Evolutionary conservation across 352 stramenopile genomes (phyloP).

Genomic region (Globisporangium nagaii): DNA sequence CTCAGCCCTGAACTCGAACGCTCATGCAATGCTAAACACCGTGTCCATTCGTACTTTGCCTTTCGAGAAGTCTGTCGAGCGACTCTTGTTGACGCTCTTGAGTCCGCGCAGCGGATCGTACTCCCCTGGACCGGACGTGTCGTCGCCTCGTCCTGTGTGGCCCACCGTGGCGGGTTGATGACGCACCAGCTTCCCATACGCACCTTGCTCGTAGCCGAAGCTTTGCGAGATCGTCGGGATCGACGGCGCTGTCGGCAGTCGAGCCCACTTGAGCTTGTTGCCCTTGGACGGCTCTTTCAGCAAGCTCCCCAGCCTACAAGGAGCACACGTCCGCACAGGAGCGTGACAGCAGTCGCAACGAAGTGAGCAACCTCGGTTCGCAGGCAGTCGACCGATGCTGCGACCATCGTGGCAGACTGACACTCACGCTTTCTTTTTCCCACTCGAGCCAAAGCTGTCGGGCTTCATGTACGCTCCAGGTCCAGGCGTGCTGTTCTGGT

Average conservation of each 20-base stretch:
- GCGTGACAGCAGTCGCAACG: too few relatives aligned
- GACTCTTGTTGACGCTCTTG: constrained; percentile 59
- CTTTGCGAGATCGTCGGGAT: constrained; percentile 70
- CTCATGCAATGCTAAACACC: too few relatives aligned
- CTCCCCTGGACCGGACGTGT: constrained; percentile 63
- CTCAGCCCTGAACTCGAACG: too few relatives aligned
- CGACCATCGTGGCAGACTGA: too few relatives aligned
- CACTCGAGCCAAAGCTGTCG: constrained; percentile 33
- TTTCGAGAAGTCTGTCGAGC: constrained; percentile 68
- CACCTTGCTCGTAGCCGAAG: constrained; percentile 73
- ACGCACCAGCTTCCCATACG: constrained; percentile 65
- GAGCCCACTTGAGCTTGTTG: constrained; percentile 60
- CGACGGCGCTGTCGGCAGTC: constrained; percentile 62
- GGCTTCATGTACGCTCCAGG: constrained; percentile 52
- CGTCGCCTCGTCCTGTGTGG: constrained; percentile 43
- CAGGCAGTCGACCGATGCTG: too few relatives aligned
- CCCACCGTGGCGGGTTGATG: constrained; percentile 54
- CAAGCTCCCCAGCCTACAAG: constrained; percentile 24
- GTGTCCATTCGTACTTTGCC: constrained; percentile 27
- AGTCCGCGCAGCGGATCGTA: constrained; percentile 66
- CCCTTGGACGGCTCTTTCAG: constrained; percentile 23
- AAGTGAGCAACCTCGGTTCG: too few relatives aligned
- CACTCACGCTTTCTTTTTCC: constrained; percentile 30
- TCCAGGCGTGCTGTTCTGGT: constrained; percentile 36
- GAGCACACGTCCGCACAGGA: constrained; percentile 10